Percentiles rank a stretch among this genome's conserved stretches.
phyloP scores from a whole-genome alignment of 257 asterid species.

The Dorcoceras hygrometricum region DNA sequence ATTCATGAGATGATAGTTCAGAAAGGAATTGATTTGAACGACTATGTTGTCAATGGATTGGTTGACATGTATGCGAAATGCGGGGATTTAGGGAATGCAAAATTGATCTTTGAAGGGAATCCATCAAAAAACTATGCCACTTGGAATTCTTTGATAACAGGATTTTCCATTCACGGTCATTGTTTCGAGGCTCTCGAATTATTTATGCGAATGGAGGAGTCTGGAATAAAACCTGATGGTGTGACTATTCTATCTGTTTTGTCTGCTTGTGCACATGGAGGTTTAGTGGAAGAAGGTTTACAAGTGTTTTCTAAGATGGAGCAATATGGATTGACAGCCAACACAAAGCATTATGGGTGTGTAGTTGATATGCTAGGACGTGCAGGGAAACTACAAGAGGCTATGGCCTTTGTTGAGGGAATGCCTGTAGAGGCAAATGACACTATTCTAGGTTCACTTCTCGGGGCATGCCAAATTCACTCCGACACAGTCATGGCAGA shows the following conservation, averaged over 20 bases:
- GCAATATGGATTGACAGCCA: constrained; percentile 46
- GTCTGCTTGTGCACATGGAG: constrained; percentile 81
- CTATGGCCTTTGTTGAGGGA: constrained; percentile 45
- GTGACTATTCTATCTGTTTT: constrained; percentile 66
- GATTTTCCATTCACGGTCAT: constrained; percentile 60
- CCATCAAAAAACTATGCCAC: constrained; percentile 32
- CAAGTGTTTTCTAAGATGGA: constrained; percentile 54
- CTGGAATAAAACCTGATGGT: constrained; percentile 44
- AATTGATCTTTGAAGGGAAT: constrained; percentile 49
- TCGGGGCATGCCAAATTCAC: constrained; percentile 69
- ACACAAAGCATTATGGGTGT: constrained; percentile 71
- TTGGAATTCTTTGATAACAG: constrained; percentile 71
- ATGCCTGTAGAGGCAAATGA: constrained; percentile 69
- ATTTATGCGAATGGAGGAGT: constrained; percentile 47
- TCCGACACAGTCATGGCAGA: constrained; percentile 46
- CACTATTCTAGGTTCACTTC: constrained; percentile 60
- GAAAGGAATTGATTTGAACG: constrained; percentile 43
- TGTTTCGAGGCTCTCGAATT: constrained; percentile 51
- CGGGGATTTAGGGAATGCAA: constrained; percentile 60
- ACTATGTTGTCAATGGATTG: constrained; percentile 60
- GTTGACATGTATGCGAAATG: constrained; percentile 92
- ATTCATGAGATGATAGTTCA: constrained; percentile 53
- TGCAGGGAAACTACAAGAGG: constrained; percentile 63
- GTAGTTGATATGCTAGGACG: constrained; percentile 77
- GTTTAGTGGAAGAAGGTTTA: constrained; percentile 69